Percentiles rank a stretch among this genome's conserved stretches.
phyloP scores from a whole-genome alignment of 176 grass and related monocot species.

The Ampelocalamus luodianensis region DNA sequence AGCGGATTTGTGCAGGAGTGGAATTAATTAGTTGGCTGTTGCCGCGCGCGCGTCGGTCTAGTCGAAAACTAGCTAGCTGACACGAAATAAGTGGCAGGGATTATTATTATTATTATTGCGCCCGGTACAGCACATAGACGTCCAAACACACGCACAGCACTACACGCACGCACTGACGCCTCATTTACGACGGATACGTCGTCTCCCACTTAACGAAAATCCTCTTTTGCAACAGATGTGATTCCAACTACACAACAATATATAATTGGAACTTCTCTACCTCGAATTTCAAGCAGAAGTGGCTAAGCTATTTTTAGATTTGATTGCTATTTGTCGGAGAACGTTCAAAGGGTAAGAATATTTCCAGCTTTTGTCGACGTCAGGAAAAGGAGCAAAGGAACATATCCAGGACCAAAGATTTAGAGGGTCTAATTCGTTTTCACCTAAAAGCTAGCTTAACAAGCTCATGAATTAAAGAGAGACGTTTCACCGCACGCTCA shows the following conservation, averaged over 20 bases:
- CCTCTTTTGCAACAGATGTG: not conserved
- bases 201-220: too few species aligned
- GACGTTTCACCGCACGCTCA: conserved; percentile 29
- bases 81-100: too few species aligned
- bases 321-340: not conserved
- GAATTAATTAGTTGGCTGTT: not conserved
- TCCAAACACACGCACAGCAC: too few species aligned
- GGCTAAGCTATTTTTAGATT: not conserved
- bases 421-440: not conserved
- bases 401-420: conserved; percentile 10
- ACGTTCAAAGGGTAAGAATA: not conserved
- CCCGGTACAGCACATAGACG: too few species aligned
- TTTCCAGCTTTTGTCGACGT: conserved; percentile 24
- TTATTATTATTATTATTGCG: too few species aligned
- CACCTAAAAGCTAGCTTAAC: conserved; percentile 5
- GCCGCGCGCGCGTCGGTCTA: not conserved
- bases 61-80: not conserved
- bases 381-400: conserved; percentile 1
- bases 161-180: too few species aligned
- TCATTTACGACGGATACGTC: too few species aligned
- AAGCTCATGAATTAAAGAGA: conserved; percentile 1
- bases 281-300: not conserved
- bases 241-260: not conserved
- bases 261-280: not conserved
- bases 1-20: not conserved